Conservation (phyloP, 2,329 filamentous ascomycete genomes). For the Mycogone perniciosa region DNA sequence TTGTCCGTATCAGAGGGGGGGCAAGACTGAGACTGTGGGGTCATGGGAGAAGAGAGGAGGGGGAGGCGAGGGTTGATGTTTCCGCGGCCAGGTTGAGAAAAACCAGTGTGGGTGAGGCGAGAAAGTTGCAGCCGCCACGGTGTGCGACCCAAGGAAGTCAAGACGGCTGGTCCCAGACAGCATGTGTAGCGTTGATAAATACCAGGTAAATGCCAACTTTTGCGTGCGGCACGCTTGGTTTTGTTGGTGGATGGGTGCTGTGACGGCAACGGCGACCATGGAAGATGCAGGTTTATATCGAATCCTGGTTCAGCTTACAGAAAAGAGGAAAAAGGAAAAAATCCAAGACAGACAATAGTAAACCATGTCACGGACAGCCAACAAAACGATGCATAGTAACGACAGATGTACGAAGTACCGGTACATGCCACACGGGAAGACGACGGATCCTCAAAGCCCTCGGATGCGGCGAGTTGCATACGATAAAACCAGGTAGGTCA, state of each 20-base stretch:
- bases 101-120: neutral
- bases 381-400: neutral
- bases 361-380: no score
- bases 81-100: neutral
- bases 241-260: neutral
- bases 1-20: neutral
- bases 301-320: slow-evolving; percentile 2
- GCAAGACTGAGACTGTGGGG: neutral
- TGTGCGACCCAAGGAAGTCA: no score
- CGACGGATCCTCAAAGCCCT: neutral
- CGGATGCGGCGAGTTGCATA: neutral
- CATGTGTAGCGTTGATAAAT: no score
- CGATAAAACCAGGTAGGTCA: neutral
- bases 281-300: neutral
- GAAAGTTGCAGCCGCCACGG: no score
- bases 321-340: slow-evolving; percentile 1
- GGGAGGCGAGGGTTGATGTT: neutral
- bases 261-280: neutral
- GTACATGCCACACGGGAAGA: neutral
- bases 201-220: no score
- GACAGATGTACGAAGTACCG: neutral
- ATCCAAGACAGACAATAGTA: neutral
- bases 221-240: neutral
- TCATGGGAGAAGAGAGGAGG: neutral
- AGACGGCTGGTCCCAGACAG: no score